Base-by-base conservation (phyloP, 1,284 basidiomycete genomes). In the Cerrena zonata region DNA sequence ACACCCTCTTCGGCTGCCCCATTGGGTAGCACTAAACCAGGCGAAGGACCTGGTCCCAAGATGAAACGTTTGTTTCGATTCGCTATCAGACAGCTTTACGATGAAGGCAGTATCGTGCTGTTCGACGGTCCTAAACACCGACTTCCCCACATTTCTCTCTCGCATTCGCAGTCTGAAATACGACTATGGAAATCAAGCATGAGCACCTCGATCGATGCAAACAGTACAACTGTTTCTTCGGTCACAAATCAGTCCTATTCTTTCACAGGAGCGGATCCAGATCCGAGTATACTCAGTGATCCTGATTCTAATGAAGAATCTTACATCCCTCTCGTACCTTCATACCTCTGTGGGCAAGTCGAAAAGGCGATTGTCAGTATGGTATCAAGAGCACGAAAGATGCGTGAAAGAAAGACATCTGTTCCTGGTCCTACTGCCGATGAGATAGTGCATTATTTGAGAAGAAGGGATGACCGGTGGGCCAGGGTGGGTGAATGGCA, bases 41-140 rank as follows among this genome's bases (percentile, higher is more conserved):
- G 51, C 10, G 55, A 59, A 44, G 50, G 54, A 5, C 46, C 38
- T 15, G 37, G 39, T 4, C 55, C 54, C 24, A 82, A 80, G 64
- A 75, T 78, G 64, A 86, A 85, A 58, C 73, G 81, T 11, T 70
- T 89, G 2, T 89, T 86, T 63, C 64, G 68, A 19, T 78, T 74
- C 67, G 79, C 81, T 0, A 70, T 88, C 48, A 66, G 78, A n/a
- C 75, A 80, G 59, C 67, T 89, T 18, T 71, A 79, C 49, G 70
- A 77, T 48, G 86, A 87, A 50, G 86, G 86, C 10, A 78, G 75
- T 54, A 79, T 88, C 49, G 70, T 86, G 0, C 61, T 86, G 2
- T 86, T 82, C 80, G 78, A 84, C 51, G 82, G 82, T 0, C 76
- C 78, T 2, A 66, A 69, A 4, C 68, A 70, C 26, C 58, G 57